Evolutionary conservation across 768 basidiomycete species (phyloP).

Genomic region (Lentinula detonsa): DNA sequence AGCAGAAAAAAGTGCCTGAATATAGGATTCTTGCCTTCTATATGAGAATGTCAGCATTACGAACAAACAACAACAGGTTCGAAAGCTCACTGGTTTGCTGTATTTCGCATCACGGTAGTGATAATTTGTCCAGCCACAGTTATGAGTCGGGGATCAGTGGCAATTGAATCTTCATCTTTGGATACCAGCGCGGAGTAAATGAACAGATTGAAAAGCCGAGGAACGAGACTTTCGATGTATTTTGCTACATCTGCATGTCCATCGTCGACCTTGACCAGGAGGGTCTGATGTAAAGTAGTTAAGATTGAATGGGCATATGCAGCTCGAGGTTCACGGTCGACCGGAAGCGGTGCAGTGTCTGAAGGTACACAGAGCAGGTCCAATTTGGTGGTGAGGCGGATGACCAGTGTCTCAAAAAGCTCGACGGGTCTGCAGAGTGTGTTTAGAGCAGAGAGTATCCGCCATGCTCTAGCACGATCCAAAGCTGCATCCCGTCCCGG

Average conservation of each 20-base stretch:
- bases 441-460: conserved; percentile 60
- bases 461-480: conserved; percentile 62
- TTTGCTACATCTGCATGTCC: conserved; percentile 72
- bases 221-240: conserved; percentile 73
- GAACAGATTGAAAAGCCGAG: conserved; percentile 62
- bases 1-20: conserved; percentile 43
- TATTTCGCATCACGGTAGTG: conserved; percentile 56
- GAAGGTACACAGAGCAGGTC: conserved; percentile 53
- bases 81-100: conserved; percentile 57
- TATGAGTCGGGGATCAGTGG: conserved; percentile 47
- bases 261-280: conserved; percentile 38
- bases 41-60: not conserved
- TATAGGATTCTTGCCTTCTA: conserved; percentile 65
- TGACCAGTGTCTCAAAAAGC: conserved; percentile 81
- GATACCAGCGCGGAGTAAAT: conserved; percentile 33
- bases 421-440: conserved; percentile 66
- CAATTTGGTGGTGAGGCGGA: conserved; percentile 72
- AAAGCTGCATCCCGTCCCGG: conserved; percentile 46
- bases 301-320: conserved; percentile 87
- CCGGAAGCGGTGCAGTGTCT: conserved; percentile 10
- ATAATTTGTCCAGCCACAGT: conserved; percentile 61
- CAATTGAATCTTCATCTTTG: conserved; percentile 21
- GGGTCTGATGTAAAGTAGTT: conserved; percentile 55
- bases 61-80: not conserved
- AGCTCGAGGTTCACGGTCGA: conserved; percentile 54